These are phyloP conservation scores for Aspergillus phoenicis DNA, from an alignment of 2,329 filamentous ascomycete species.

Conservation along the genomic window DNA sequence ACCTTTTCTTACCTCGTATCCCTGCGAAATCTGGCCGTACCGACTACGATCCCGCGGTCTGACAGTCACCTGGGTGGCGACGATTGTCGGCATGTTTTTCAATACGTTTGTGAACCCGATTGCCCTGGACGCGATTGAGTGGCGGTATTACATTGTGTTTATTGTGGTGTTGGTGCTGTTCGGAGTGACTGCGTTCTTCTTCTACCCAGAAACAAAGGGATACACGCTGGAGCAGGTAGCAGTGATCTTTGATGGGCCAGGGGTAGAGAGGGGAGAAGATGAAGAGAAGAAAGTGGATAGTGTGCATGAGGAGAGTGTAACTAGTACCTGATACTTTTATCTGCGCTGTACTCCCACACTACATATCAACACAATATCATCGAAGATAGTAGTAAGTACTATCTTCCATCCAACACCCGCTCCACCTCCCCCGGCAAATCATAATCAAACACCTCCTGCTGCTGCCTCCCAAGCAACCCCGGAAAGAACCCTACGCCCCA, in stretches of 20 bases:
- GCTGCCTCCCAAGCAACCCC: constrained; percentile 16
- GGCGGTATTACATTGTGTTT: constrained; percentile 30
- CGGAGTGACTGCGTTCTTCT: constrained; percentile 12
- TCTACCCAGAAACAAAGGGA: constrained; percentile 19
- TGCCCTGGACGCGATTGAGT: constrained; percentile 24
- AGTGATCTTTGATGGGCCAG: constrained; percentile 14
- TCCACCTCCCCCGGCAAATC: constrained; percentile 30
- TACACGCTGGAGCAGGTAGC: constrained; percentile 20
- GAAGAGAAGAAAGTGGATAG: background rate
- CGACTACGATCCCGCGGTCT: constrained; percentile 28
- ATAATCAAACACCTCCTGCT: constrained; percentile 27
- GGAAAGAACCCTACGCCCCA: constrained; percentile 27
- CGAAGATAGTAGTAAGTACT: too few relatives aligned
- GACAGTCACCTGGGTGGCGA: constrained; percentile 23
- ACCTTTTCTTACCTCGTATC: constrained; percentile 25
- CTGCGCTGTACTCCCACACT: too few relatives aligned
- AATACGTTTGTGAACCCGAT: constrained; percentile 28
- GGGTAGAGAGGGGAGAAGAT: background rate
- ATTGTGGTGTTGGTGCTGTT: constrained; percentile 16
- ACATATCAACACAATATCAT: too few relatives aligned
- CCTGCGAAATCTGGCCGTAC: constrained; percentile 30
- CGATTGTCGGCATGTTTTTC: constrained; percentile 22
- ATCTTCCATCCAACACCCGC: constrained; percentile 4
- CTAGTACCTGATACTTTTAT: too few relatives aligned
- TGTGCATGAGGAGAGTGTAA: background rate